Base-by-base conservation (phyloP, 345 rosid species). In the Noccaea caerulescens region DNA sequence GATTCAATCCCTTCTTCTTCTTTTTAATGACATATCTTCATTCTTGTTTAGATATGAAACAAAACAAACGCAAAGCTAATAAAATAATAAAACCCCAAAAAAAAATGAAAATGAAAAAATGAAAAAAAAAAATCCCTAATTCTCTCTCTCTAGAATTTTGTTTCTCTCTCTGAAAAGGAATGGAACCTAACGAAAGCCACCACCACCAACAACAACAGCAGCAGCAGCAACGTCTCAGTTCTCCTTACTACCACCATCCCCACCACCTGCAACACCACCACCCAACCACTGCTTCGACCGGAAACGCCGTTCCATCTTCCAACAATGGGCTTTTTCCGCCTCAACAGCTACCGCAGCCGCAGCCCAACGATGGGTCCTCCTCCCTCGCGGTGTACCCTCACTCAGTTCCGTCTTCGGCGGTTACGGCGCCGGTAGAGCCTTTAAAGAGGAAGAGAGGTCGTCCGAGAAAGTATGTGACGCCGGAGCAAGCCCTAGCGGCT, bases 391-490 rank as follows among this genome's bases (percentile, higher is more conserved):
- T 83, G 25, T 84, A 73, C 61, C 86, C 92, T 8, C 92, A 82
- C 82, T 82, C 97, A 1, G 82, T 84, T 3, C 84, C 97, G 0
- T 80, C 93, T 1, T 82, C 93, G 1, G 87, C 84, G 5, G 84
- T 82, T 56, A 77, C 84, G 46, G 84, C 88, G 9, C 86, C 87
- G 11, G 72, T 80, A 62, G 93, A 88, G 74, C 80, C 89, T 0
- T 53, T 87, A 1, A 84, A 79, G 84, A 82, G 93, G 87, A 94
- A 86, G 86, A 68, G 98, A 9, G 99, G 99, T 30, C 74, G 99
- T 39, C 99, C 99, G 12, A 80, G 99, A 73, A 94, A 94, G 93
- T 94, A 94, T 66, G 98, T 84, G 13, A 94, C 99, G 4, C 93
- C 92, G 10, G 98, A 89, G 71, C 93, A 85, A 74, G 99, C 97